phyloP scores from a whole-genome alignment of 495 filamentous ascomycete genomes.

The Xylona heveae region DNA sequence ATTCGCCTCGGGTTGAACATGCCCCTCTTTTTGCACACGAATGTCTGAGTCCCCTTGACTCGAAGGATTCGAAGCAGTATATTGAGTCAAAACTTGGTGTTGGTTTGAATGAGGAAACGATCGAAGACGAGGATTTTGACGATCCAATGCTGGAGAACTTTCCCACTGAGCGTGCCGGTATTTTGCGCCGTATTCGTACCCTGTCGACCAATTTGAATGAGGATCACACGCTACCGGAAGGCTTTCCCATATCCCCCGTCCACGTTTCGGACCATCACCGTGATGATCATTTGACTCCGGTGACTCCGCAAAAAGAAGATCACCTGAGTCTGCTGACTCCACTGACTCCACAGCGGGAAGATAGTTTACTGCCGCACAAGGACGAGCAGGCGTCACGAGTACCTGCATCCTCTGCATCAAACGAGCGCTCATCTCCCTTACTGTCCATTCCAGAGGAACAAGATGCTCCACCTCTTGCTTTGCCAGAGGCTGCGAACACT shows the following conservation, averaged over 20 bases:
- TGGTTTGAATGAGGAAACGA: constrained; percentile 5
- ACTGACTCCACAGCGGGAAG: no score
- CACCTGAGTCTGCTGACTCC: no score
- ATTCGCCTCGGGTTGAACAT: constrained; percentile 8
- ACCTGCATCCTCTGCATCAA: no score
- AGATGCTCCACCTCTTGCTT: no score
- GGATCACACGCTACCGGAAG: constrained; percentile 21
- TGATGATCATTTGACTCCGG: no score
- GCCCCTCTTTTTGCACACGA: constrained; percentile 26
- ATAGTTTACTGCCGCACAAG: no score
- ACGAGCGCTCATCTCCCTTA: no score
- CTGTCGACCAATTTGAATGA: constrained; percentile 22
- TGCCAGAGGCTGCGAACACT: no score
- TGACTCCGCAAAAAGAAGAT: no score
- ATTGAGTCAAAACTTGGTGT: neutral
- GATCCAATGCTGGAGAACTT: constrained; percentile 29
- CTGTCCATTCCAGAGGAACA: no score
- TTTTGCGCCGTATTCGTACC: constrained; percentile 23
- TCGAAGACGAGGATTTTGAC: constrained; percentile 19
- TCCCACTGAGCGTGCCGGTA: constrained; percentile 24
- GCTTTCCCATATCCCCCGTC: constrained; percentile 16
- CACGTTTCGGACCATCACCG: no score
- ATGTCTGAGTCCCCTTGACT: constrained; percentile 14
- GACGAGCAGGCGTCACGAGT: no score
- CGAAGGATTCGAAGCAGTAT: neutral